Evolutionary conservation across 768 basidiomycete species (phyloP).

Genomic region (Mycena rosella): DNA sequence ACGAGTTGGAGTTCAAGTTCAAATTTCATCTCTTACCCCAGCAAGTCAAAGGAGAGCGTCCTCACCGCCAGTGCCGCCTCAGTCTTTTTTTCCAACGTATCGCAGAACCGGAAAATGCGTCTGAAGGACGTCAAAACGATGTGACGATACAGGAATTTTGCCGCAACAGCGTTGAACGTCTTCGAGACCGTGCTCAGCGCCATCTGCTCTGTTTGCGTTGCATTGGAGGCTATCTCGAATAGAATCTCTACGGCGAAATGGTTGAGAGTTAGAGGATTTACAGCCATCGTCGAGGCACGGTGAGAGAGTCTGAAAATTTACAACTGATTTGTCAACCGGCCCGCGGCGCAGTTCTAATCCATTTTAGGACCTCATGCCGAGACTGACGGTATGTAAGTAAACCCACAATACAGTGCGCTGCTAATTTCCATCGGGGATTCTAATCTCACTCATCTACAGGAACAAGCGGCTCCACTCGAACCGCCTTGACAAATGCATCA

Average conservation of each 20-base stretch:
- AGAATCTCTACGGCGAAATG: conserved; percentile 9
- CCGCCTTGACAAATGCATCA: neutral
- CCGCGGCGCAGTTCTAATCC: neutral
- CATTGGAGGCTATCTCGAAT: conserved; percentile 1
- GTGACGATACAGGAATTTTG: conserved; percentile 5
- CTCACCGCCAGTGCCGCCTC: conserved; percentile 3
- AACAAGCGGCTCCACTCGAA: neutral
- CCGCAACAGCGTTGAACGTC: conserved; percentile 11
- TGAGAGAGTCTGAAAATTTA: neutral
- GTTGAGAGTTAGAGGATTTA: neutral
- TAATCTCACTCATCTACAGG: conserved; percentile 16
- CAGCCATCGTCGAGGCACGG: neutral
- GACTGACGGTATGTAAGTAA: no score
- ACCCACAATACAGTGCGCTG: no score
- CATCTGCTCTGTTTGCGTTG: neutral
- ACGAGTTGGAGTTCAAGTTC: neutral
- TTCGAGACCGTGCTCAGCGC: neutral
- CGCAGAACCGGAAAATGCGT: conserved; percentile 6
- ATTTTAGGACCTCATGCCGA: neutral
- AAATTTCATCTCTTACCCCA: neutral
- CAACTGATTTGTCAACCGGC: conserved; percentile 8
- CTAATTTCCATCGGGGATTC: neutral
- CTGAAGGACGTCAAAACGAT: conserved; percentile 16
- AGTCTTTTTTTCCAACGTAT: neutral
- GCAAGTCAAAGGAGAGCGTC: neutral